Conservation (phyloP, 2,329 filamentous ascomycete genomes). For the Zymoseptoria passerinii region DNA sequence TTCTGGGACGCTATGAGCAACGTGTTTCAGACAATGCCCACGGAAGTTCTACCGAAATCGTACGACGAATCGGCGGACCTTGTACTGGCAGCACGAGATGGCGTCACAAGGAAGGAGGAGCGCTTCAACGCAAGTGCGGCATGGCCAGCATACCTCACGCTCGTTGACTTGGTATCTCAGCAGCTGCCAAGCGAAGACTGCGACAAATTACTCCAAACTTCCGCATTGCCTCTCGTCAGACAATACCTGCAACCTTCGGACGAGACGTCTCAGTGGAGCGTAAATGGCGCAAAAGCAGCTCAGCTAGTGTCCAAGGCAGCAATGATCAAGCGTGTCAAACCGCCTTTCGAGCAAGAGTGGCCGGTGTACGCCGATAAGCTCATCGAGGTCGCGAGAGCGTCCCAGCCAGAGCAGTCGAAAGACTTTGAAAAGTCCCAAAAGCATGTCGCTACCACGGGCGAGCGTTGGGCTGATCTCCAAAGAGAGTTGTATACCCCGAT, state of each 20-base stretch:
- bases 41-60: constrained; percentile 46
- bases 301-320: constrained; percentile 33
- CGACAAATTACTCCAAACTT: constrained; percentile 37
- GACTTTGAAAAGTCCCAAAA: constrained; percentile 67
- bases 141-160: constrained; percentile 67
- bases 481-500: constrained; percentile 29
- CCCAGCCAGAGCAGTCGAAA: constrained; percentile 72
- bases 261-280: constrained; percentile 43
- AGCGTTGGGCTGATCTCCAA: constrained; percentile 54
- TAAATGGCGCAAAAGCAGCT: constrained; percentile 39
- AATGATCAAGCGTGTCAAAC: constrained; percentile 11
- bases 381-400: constrained; percentile 60
- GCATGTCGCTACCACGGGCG: constrained; percentile 55
- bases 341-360: constrained; percentile 52
- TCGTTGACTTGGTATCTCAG: constrained; percentile 37
- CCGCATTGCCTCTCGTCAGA: constrained; percentile 45
- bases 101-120: constrained; percentile 68
- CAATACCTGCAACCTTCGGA: constrained; percentile 45
- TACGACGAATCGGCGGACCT: constrained; percentile 52
- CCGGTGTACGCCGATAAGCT: constrained; percentile 51
- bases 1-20: constrained; percentile 65
- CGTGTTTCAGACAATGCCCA: constrained; percentile 52
- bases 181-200: constrained; percentile 37
- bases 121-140: constrained; percentile 58
- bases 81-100: constrained; percentile 58